These are phyloP conservation scores for Nakazawaea wickerhamii DNA, from an alignment of 805 yeast genomes.

Conservation along the genomic window DNA sequence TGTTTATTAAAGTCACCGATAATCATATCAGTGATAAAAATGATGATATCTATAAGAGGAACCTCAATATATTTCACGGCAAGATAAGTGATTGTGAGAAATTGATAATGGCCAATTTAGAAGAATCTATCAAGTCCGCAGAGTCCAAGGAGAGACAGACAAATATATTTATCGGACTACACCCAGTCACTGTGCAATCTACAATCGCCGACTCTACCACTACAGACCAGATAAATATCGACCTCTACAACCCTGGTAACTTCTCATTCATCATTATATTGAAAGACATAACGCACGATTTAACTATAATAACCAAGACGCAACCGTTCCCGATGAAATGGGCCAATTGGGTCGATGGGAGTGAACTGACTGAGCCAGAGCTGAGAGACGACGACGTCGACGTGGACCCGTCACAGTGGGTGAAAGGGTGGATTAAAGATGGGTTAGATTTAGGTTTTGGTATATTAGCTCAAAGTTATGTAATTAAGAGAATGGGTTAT, in stretches of 20 bases:
- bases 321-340: slow-evolving; percentile 89
- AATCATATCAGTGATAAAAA: slow-evolving; percentile 31
- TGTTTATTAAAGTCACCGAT: slow-evolving; percentile 54
- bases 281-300: slow-evolving; percentile 72
- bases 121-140: slow-evolving; percentile 53
- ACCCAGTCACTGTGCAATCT: slow-evolving; percentile 21
- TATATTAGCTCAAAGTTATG: slow-evolving; percentile 84
- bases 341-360: slow-evolving; percentile 85
- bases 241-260: slow-evolving; percentile 42
- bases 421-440: slow-evolving; percentile 69
- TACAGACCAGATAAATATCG: slow-evolving; percentile 34
- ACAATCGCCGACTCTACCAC: slow-evolving; percentile 18
- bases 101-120: slow-evolving; percentile 81
- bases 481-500: slow-evolving; percentile 82
- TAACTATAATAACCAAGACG: slow-evolving; percentile 69
- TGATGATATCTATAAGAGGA: slow-evolving; percentile 25
- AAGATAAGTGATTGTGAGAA: slow-evolving; percentile 81
- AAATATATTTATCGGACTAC: slow-evolving; percentile 26
- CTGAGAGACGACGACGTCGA: slow-evolving; percentile 20
- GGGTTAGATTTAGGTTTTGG: slow-evolving; percentile 81
- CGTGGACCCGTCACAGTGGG: slow-evolving; percentile 80
- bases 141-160: slow-evolving; percentile 20
- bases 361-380: too few relatives aligned
- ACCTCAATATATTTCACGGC: slow-evolving; percentile 70
- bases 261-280: slow-evolving; percentile 75